A percentile compares a stretch with the other conserved stretches of the same genome.
These are phyloP conservation scores for Phytopythium boreale DNA, from an alignment of 352 stramenopile genomes.

Conservation along the genomic window DNA sequence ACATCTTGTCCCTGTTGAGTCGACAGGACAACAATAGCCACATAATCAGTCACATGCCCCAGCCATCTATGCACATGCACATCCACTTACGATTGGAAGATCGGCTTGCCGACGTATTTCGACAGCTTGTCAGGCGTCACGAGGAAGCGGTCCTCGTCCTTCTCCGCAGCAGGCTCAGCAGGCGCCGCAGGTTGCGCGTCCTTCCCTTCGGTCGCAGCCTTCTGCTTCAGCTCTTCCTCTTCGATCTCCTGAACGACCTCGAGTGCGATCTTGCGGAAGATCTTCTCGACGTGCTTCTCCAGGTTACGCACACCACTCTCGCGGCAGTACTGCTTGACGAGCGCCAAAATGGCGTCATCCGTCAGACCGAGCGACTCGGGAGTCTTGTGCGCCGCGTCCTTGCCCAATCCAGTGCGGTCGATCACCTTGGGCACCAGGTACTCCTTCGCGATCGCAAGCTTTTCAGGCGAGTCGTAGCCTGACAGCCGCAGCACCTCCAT, in stretches of 20 bases:
- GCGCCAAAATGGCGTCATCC: conserved; percentile 90
- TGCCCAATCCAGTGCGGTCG: conserved; percentile 87
- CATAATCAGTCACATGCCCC: neutral
- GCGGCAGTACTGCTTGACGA: conserved; percentile 93
- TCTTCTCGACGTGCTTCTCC: conserved; percentile 98
- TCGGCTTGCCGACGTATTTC: conserved; percentile 98
- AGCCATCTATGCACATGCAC: neutral
- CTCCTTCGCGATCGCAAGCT: conserved; percentile 97
- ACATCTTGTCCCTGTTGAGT: conserved; percentile 91
- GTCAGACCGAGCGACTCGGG: conserved; percentile 89
- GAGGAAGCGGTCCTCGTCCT: conserved; percentile 71
- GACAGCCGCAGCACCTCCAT: conserved; percentile 99
- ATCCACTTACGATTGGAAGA: conserved; percentile 91
- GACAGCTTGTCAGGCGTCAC: conserved; percentile 94
- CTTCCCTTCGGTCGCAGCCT: conserved; percentile 23
- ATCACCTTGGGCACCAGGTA: conserved; percentile 98
- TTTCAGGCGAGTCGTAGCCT: conserved; percentile 95
- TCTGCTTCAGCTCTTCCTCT: conserved; percentile 28
- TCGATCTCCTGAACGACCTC: conserved; percentile 93
- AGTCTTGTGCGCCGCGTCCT: conserved; percentile 44
- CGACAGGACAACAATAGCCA: conserved; percentile 5
- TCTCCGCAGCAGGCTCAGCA: neutral
- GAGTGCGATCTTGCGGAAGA: conserved; percentile 97
- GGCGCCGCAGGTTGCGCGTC: conserved; percentile 9
- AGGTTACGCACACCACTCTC: conserved; percentile 98